These are phyloP conservation scores for Candida vartiovaarae DNA, from an alignment of 805 yeast genomes.

Conservation along the genomic window DNA sequence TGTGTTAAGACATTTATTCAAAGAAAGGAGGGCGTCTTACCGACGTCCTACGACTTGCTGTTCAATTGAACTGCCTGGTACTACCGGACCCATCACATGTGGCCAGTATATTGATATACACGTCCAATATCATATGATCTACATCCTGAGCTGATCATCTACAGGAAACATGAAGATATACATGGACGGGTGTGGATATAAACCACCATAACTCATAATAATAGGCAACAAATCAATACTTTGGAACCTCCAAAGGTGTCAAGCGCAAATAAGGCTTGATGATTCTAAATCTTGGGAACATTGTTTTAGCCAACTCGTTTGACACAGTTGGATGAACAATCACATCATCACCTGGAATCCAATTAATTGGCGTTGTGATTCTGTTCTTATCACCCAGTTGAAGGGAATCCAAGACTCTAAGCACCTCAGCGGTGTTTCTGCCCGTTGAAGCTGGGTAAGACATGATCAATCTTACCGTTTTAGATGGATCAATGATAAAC, in stretches of 20 bases:
- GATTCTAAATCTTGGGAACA: slow-evolving; percentile 55
- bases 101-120: too few species aligned
- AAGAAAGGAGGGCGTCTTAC: too few species aligned
- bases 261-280: slow-evolving; percentile 60
- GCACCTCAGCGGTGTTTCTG: slow-evolving; percentile 68
- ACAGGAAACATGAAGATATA: too few species aligned
- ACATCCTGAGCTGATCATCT: too few species aligned
- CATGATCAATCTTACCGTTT: slow-evolving; percentile 54
- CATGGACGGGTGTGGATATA: too few species aligned
- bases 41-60: too few species aligned
- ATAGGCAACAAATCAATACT: neutral
- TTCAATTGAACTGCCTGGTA: too few species aligned
- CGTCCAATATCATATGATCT: too few species aligned
- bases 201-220: too few species aligned
- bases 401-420: slow-evolving; percentile 63
- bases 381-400: slow-evolving; percentile 57
- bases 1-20: too few species aligned
- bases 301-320: slow-evolving; percentile 49
- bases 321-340: slow-evolving; percentile 62
- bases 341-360: slow-evolving; percentile 71
- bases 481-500: slow-evolving; percentile 61
- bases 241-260: slow-evolving; percentile 30
- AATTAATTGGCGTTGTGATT: slow-evolving; percentile 63
- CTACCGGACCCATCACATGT: too few species aligned
- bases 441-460: slow-evolving; percentile 72